A percentile compares a stretch with the other conserved stretches of the same genome.
Conservation (phyloP, 2,329 filamentous ascomycete species). For the Neurospora sp. region DNA sequence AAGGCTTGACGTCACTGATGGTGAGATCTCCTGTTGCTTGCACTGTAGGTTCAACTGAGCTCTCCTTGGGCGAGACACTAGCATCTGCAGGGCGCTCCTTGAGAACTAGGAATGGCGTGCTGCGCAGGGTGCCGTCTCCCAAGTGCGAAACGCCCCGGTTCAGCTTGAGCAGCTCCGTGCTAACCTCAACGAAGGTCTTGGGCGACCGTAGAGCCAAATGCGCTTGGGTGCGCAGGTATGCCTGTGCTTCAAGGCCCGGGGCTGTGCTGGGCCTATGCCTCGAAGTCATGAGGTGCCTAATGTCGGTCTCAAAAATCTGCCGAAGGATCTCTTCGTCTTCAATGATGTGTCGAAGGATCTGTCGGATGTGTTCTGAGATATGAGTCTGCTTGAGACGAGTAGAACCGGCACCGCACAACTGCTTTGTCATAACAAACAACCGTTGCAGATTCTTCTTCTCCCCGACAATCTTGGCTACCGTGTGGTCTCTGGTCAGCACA, state of each 20-base stretch:
- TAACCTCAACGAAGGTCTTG: conserved; percentile 76
- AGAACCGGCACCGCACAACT: conserved; percentile 70
- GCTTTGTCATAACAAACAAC: conserved; percentile 91
- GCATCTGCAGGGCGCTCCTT: conserved; percentile 27
- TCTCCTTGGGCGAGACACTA: conserved; percentile 22
- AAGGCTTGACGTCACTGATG: conserved; percentile 45
- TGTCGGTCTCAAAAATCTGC: conserved; percentile 86
- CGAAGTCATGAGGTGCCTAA: conserved; percentile 66
- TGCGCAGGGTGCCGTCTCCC: background rate
- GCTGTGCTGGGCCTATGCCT: conserved; percentile 30
- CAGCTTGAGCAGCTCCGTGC: conserved; percentile 74
- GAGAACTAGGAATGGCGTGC: conserved; percentile 24
- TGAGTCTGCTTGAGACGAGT: conserved; percentile 53
- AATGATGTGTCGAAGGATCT: conserved; percentile 82
- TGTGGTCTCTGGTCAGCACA: conserved; percentile 72
- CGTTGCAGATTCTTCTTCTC: conserved; percentile 84
- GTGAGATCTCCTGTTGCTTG: conserved; percentile 36
- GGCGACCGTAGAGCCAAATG: conserved; percentile 74
- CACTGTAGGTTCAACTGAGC: conserved; percentile 33
- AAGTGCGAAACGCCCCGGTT: conserved; percentile 26
- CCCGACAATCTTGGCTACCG: conserved; percentile 64
- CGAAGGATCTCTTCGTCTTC: conserved; percentile 88
- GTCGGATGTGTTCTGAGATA: conserved; percentile 58
- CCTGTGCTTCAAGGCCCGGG: conserved; percentile 13
- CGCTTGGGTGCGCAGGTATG: conserved; percentile 67